A percentile compares a stretch with the other conserved stretches of the same genome.
phyloP scores from a whole-genome alignment of 768 basidiomycete species.

The Lactarius sanguifluus region DNA sequence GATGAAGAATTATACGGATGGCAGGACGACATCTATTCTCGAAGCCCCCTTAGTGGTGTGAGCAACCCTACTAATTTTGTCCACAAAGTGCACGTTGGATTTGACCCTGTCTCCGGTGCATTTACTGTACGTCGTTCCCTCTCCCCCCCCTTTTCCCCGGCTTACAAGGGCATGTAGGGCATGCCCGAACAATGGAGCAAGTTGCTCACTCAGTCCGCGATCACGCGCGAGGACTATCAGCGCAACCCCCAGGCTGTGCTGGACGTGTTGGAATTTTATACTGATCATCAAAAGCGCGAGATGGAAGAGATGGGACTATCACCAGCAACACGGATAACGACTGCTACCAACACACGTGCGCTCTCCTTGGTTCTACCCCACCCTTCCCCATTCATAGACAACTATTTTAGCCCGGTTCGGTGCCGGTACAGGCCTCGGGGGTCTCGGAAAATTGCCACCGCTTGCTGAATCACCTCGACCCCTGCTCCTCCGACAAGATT shows the following conservation, averaged over 20 bases:
- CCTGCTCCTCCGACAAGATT: constrained; percentile 46
- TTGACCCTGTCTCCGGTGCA: constrained; percentile 89
- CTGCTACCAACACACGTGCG: constrained; percentile 30
- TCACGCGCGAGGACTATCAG: constrained; percentile 97
- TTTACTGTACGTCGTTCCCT: constrained; percentile 73
- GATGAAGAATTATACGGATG: constrained; percentile 98
- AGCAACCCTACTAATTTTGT: constrained; percentile 97
- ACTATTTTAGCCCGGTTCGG: constrained; percentile 75
- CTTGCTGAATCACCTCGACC: constrained; percentile 37
- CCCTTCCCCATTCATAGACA: constrained; percentile 39
- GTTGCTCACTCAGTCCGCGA: constrained; percentile 93
- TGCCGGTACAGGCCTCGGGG: constrained; percentile 90
- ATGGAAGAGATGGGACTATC: constrained; percentile 58
- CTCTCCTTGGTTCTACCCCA: constrained; percentile 25
- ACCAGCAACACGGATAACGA: constrained; percentile 31
- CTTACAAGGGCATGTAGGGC: constrained; percentile 51
- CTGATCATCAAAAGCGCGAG: constrained; percentile 96
- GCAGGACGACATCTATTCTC: constrained; percentile 95
- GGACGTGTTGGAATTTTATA: constrained; percentile 98
- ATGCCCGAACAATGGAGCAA: constrained; percentile 98
- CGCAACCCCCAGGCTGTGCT: constrained; percentile 96
- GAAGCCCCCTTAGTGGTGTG: constrained; percentile 91
- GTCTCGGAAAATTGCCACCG: constrained; percentile 46
- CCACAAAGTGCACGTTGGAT: constrained; percentile 97
- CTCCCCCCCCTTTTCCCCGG: neutral